Conservation (phyloP, 1,139 yeast species). For the Lodderomyces jiufengensis region DNA sequence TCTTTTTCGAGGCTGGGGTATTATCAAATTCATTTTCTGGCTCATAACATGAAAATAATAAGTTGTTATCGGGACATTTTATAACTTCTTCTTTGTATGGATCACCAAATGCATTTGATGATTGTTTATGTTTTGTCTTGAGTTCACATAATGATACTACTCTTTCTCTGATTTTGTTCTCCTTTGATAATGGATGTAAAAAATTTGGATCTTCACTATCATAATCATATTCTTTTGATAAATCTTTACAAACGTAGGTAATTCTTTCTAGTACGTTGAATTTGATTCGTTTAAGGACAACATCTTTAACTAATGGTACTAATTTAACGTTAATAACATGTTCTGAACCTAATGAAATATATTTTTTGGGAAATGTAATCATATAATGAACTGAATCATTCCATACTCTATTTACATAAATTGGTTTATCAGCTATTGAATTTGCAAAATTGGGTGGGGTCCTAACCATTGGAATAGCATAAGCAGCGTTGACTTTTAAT, state of each 20-base stretch:
- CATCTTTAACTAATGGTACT: constrained; percentile 67
- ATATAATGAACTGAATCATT: constrained; percentile 75
- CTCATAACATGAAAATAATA: constrained; percentile 56
- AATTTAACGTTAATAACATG: constrained; percentile 62
- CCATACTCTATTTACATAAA: constrained; percentile 81
- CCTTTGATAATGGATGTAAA: constrained; percentile 19
- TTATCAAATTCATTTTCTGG: constrained; percentile 17
- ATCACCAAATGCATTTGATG: constrained; percentile 20
- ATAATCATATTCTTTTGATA: constrained; percentile 55
- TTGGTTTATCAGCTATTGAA: constrained; percentile 73
- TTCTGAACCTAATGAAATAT: constrained; percentile 66
- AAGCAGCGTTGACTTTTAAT: constrained; percentile 26
- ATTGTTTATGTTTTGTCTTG: constrained; percentile 47
- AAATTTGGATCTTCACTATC: constrained; percentile 45
- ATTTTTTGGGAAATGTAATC: constrained; percentile 72
- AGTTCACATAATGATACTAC: constrained; percentile 59
- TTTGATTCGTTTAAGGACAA: constrained; percentile 66
- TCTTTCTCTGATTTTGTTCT: constrained; percentile 45
- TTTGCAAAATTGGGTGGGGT: constrained; percentile 79
- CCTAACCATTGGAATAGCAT: constrained; percentile 56
- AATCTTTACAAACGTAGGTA: constrained; percentile 58
- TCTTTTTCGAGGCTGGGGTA: constrained; percentile 3
- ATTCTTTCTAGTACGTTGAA: constrained; percentile 71
- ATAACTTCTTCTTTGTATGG: constrained; percentile 57
- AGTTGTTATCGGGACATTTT: constrained; percentile 57